Conservation (phyloP, 345 rosid species). For the Rhizophora apiculata region DNA sequence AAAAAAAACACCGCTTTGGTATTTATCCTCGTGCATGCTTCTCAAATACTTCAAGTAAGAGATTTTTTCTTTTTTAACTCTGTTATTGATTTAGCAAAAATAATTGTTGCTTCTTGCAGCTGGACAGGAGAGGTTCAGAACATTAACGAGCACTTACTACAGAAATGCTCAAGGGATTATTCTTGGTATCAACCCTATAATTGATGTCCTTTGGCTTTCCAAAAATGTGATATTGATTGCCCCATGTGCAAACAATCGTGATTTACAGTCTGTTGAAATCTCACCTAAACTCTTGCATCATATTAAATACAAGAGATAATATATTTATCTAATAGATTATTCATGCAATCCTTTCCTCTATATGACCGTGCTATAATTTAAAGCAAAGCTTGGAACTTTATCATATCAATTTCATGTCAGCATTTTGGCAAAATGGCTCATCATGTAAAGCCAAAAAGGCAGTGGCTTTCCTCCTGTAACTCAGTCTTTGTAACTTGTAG, state of each 20-base stretch:
- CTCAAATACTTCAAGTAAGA: not conserved
- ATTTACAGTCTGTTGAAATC: not conserved
- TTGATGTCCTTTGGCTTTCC: not conserved
- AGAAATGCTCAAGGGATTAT: constrained; percentile 93
- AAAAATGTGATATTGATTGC: not conserved
- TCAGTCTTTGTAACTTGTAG: no score
- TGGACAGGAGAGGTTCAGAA: constrained; percentile 95
- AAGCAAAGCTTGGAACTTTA: not conserved
- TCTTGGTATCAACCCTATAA: constrained; percentile 46
- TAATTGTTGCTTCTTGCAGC: constrained; percentile 48
- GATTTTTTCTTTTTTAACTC: not conserved
- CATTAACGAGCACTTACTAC: constrained; percentile 86
- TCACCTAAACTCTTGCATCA: no score
- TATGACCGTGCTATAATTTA: not conserved
- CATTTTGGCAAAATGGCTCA: not conserved
- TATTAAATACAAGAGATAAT: no score
- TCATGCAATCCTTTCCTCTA: not conserved
- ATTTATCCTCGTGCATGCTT: not conserved
- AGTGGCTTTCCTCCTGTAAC: not conserved
- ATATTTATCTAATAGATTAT: not conserved
- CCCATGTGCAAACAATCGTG: not conserved
- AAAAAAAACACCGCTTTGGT: no score
- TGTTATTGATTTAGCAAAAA: not conserved
- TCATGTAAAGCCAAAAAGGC: not conserved
- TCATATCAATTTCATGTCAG: not conserved